Percentiles rank a stretch among this genome's conserved stretches.
These are phyloP conservation scores for Aquilaria yunnanensis DNA, from an alignment of 345 rosid species.

Conservation along the genomic window DNA sequence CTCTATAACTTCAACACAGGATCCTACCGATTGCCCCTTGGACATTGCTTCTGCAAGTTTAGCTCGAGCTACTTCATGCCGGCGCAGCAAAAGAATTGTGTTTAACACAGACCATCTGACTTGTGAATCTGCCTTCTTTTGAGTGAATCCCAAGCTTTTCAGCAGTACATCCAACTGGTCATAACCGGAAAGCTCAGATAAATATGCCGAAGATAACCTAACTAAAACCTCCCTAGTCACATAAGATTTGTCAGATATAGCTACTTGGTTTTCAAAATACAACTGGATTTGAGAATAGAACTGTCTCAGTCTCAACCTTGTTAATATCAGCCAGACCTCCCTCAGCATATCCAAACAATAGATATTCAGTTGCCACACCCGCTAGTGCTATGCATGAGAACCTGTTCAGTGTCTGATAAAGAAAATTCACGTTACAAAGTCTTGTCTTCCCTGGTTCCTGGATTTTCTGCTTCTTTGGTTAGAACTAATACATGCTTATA, in stretches of 20 bases:
- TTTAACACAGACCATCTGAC: conserved; percentile 87
- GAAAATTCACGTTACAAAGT: conserved; percentile 10
- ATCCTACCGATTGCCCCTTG: conserved; percentile 55
- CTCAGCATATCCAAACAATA: conserved; percentile 69
- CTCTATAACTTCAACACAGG: conserved; percentile 58
- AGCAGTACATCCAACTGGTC: conserved; percentile 62
- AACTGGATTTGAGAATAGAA: conserved; percentile 2
- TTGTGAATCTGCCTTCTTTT: conserved; percentile 83
- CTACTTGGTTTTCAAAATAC: not conserved
- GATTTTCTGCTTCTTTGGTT: not conserved
- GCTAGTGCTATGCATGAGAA: conserved; percentile 89
- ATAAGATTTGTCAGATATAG: not conserved
- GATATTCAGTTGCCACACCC: conserved; percentile 79
- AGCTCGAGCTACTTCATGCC: conserved; percentile 57
- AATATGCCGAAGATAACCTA: not conserved
- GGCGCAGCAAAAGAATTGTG: conserved; percentile 62
- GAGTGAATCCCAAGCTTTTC: conserved; percentile 74
- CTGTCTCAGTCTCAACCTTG: conserved; percentile 34
- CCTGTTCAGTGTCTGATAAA: conserved; percentile 67
- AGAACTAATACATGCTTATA: not conserved
- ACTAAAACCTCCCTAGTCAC: not conserved
- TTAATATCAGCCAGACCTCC: conserved; percentile 85
- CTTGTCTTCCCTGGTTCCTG: not conserved
- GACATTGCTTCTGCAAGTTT: conserved; percentile 77
- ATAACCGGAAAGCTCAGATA: not conserved